Conservation (phyloP, 345 rosid genomes). For the Salix udensis region DNA sequence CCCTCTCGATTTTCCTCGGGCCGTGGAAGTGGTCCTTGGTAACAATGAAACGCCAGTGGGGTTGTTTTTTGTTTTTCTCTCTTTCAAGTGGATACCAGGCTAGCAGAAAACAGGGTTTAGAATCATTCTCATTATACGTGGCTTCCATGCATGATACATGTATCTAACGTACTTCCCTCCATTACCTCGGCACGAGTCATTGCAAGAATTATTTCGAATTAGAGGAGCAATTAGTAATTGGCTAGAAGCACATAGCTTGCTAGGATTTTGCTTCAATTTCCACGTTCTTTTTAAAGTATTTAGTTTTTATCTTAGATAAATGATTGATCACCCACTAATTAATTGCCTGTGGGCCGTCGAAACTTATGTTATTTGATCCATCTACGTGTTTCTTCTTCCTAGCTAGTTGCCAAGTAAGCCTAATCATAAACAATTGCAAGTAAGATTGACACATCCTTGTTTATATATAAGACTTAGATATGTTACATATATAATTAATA, state of each 20-base stretch:
- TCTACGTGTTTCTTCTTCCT: background rate
- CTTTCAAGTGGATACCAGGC: background rate
- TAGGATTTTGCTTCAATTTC: background rate
- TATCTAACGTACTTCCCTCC: background rate
- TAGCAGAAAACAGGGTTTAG: background rate
- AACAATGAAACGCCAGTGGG: background rate
- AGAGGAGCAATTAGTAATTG: background rate
- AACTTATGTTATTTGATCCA: no score
- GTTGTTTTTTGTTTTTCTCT: background rate
- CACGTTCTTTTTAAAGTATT: background rate
- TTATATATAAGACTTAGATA: no score
- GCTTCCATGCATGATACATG: background rate
- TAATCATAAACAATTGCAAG: slow-evolving; percentile 3
- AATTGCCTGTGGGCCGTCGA: no score
- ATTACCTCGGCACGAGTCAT: background rate
- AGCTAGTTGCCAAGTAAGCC: background rate
- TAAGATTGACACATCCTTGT: slow-evolving; percentile 7
- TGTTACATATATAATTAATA: background rate
- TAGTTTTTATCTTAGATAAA: no score
- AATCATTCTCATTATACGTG: background rate
- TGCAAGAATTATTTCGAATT: background rate
- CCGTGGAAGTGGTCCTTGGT: slow-evolving; percentile 33
- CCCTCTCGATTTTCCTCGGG: slow-evolving; percentile 25
- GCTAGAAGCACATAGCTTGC: no score
- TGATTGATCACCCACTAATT: no score